Percentiles rank a stretch among this genome's conserved stretches.
Evolutionary conservation across 2,329 filamentous ascomycete species (phyloP).

Genomic region (Epicoccum sorghinum): DNA sequence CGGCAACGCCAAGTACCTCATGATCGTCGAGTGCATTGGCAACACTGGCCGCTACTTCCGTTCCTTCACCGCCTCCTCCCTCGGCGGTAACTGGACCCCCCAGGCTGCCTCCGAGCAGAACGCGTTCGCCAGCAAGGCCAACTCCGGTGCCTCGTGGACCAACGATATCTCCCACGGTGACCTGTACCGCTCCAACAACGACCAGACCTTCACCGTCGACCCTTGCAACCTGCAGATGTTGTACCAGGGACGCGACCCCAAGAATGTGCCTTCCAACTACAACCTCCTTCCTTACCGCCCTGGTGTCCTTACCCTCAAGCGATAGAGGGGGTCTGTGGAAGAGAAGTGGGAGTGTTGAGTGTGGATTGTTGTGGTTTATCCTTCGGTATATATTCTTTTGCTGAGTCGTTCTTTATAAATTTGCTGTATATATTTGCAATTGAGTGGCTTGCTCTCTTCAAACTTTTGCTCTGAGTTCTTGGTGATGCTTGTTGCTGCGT

Average conservation of each 20-base stretch:
- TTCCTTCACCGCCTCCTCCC: constrained; percentile 65
- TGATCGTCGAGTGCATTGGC: constrained; percentile 70
- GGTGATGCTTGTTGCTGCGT: too few relatives aligned
- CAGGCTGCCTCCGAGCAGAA: constrained; percentile 61
- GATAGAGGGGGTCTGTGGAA: constrained; percentile 1
- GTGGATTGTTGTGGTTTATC: background rate
- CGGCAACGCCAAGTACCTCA: constrained; percentile 60
- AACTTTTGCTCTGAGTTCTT: background rate
- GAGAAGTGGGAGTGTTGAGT: background rate
- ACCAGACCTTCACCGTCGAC: constrained; percentile 68
- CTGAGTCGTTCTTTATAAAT: background rate
- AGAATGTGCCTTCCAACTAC: constrained; percentile 50
- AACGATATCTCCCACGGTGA: constrained; percentile 72
- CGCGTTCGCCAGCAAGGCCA: constrained; percentile 72
- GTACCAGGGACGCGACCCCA: constrained; percentile 64
- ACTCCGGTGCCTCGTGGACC: constrained; percentile 69
- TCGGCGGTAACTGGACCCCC: constrained; percentile 64
- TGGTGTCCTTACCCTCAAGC: constrained; percentile 58
- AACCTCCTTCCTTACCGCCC: constrained; percentile 60
- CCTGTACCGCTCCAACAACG: constrained; percentile 60
- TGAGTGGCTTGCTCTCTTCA: background rate
- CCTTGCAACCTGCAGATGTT: constrained; percentile 69
- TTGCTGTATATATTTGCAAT: background rate
- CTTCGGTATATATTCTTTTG: background rate
- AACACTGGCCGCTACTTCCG: constrained; percentile 67